phyloP scores from a whole-genome alignment of 139 green algal species.

The Picochlorum sp. region DNA sequence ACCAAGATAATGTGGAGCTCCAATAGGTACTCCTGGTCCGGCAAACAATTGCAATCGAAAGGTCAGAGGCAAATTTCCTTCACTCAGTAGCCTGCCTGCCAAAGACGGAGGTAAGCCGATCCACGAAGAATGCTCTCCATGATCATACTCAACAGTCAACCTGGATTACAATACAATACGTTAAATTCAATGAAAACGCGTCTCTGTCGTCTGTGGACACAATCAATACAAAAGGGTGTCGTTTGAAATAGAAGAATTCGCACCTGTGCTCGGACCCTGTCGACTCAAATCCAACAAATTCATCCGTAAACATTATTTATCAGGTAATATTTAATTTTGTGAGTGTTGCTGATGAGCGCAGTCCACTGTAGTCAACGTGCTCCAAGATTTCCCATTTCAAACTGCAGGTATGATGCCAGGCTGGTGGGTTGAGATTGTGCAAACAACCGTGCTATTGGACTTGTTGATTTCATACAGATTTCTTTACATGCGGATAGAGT shows the following conservation, averaged over 20 bases:
- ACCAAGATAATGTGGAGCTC: conserved; percentile 1
- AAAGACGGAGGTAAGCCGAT: background rate
- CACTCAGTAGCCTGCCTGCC: background rate
- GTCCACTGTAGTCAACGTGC: too few relatives aligned
- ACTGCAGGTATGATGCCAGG: too few relatives aligned
- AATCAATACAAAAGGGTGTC: too few relatives aligned
- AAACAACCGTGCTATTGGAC: too few relatives aligned
- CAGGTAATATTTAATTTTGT: too few relatives aligned
- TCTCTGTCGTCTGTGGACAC: too few relatives aligned
- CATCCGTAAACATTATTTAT: conserved; percentile 3
- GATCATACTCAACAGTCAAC: background rate
- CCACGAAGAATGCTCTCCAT: background rate
- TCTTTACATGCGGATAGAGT: too few relatives aligned
- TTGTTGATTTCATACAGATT: too few relatives aligned
- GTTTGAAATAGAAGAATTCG: background rate
- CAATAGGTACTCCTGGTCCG: background rate
- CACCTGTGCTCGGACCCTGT: conserved; percentile 1
- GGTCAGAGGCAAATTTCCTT: background rate
- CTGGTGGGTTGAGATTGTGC: too few relatives aligned
- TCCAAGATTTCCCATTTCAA: too few relatives aligned
- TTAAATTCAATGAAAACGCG: too few relatives aligned
- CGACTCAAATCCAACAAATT: conserved; percentile 2
- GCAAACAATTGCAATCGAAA: conserved; percentile 2
- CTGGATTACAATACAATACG: background rate
- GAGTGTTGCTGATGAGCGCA: too few relatives aligned